Evolutionary conservation across 257 asterid species (phyloP), one percentile per base, ranked within the genome.

Genomic region (Linaria vulgaris): DNA sequence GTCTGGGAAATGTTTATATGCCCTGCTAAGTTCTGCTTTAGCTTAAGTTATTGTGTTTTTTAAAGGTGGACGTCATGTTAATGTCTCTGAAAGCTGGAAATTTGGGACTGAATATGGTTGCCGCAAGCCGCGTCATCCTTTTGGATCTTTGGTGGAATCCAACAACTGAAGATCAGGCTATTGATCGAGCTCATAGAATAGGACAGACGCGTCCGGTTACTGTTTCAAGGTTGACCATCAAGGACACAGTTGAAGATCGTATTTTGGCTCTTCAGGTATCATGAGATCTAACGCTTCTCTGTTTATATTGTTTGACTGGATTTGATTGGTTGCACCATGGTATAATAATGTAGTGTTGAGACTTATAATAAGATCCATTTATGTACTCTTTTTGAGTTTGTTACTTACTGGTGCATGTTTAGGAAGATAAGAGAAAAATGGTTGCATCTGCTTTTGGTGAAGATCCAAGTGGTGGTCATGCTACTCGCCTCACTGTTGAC

Each of bases 111-210:
- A 94, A 94, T 68, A 94, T 90, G 97, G 99, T 94, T 78, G 99
- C 97, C 17, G 99, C 99, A 37, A 81, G 85, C 72, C 97, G 87
- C 4, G 95, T 94, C 60, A 87, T 94, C 67, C 95, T 94, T 70
- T 78, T 94, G 84, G 99, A 94, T 81, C 97, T 90, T 68, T 94
- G 99, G 99, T 94, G 99, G 99, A 94, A 90, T 82, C 99, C 99
- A 50, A 79, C 99, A 21, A 88, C 99, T 24, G 99, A 94, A 81
- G 99, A 94, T 73, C 99, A 94, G 79, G 99, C 99, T 43, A 72
- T 94, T 74, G 97, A 94, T 72, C 84, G 99, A 59, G 99, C 97
- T 59, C 99, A 94, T 64, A 87, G 99, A 74, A 94, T 94, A 59
- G 99, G 99, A 23, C 97, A 94, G 77, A 94, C 95, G 45, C 95